phyloP scores from a whole-genome alignment of 805 yeast species.

The Candida silvicultrix region DNA sequence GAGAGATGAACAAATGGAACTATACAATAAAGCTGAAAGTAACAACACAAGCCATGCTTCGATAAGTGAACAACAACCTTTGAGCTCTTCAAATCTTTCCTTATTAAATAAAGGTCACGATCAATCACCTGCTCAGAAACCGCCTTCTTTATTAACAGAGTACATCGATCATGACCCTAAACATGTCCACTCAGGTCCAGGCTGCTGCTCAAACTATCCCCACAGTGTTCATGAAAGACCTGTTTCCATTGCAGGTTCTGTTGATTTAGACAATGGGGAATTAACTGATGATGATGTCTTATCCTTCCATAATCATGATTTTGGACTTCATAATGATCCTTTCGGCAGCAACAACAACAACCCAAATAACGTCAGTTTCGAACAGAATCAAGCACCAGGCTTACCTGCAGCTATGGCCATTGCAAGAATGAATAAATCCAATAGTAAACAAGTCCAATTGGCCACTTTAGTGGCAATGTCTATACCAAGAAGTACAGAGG shows the following conservation, averaged over 20 bases:
- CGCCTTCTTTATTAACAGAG: slow-evolving; percentile 7
- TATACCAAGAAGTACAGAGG: slow-evolving; percentile 73
- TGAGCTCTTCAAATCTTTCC: slow-evolving; percentile 29
- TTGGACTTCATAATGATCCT: not conserved
- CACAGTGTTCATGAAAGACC: slow-evolving; percentile 54
- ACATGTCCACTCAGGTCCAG: slow-evolving; percentile 43
- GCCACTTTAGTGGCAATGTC: slow-evolving; percentile 63
- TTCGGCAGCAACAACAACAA: slow-evolving; percentile 6
- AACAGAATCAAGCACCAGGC: slow-evolving; percentile 69
- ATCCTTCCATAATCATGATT: slow-evolving; percentile 8
- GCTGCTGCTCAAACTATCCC: slow-evolving; percentile 49
- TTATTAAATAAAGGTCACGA: slow-evolving; percentile 23
- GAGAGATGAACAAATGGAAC: slow-evolving; percentile 56
- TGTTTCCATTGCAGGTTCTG: slow-evolving; percentile 59
- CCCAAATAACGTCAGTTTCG: slow-evolving; percentile 40
- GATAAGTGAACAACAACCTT: slow-evolving; percentile 6
- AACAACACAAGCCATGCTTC: not conserved
- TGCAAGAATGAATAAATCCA: slow-evolving; percentile 43
- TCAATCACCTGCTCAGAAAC: not conserved
- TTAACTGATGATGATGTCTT: slow-evolving; percentile 42
- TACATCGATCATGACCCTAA: slow-evolving; percentile 21
- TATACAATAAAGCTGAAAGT: slow-evolving; percentile 22
- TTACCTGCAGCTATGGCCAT: slow-evolving; percentile 61
- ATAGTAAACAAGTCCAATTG: slow-evolving; percentile 33
- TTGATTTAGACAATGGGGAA: slow-evolving; percentile 40